A percentile compares a stretch with the other conserved stretches of the same genome.
Evolutionary conservation across 495 filamentous ascomycete genomes (phyloP).

Genomic region (Hypoxylon trugodes): DNA sequence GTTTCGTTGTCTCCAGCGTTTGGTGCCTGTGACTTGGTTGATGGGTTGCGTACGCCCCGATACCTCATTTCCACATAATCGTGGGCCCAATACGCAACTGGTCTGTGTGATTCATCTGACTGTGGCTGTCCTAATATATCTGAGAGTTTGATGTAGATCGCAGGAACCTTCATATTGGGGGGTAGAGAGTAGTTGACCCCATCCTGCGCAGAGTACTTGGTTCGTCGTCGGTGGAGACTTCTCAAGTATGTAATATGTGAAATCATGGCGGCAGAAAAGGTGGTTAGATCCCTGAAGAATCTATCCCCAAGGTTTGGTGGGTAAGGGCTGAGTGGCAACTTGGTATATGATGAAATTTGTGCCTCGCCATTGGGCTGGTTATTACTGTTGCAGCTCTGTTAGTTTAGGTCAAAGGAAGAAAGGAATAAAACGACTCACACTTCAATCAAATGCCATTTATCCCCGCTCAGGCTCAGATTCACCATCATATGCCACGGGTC

Average conservation of each 20-base stretch:
- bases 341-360: slow-evolving; percentile 44
- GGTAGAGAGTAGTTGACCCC: slow-evolving; percentile 39
- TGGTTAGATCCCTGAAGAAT: slow-evolving; percentile 52
- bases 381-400: slow-evolving; percentile 23
- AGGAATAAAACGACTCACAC: slow-evolving; percentile 53
- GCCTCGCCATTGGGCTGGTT: slow-evolving; percentile 31
- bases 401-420: slow-evolving; percentile 6
- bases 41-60: slow-evolving; percentile 50
- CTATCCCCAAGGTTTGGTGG: slow-evolving; percentile 44
- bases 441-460: slow-evolving; percentile 79
- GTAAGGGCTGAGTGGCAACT: slow-evolving; percentile 49
- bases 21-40: slow-evolving; percentile 12
- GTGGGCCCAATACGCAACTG: slow-evolving; percentile 56
- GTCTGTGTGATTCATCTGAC: slow-evolving; percentile 22
- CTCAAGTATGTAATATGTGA: slow-evolving; percentile 55
- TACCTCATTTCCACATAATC: slow-evolving; percentile 63
- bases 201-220: slow-evolving; percentile 40
- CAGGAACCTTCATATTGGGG: slow-evolving; percentile 51
- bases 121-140: slow-evolving; percentile 49
- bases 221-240: slow-evolving; percentile 50
- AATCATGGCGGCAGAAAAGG: slow-evolving; percentile 52
- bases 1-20: slow-evolving; percentile 9
- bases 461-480: slow-evolving; percentile 74
- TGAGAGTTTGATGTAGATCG: slow-evolving; percentile 53
- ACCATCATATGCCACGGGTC: slow-evolving; percentile 73